Evolutionary conservation across 2,329 filamentous ascomycete genomes (phyloP), one percentile per base, ranked within the genome.

Genomic region (Sporothrix mexicana): DNA sequence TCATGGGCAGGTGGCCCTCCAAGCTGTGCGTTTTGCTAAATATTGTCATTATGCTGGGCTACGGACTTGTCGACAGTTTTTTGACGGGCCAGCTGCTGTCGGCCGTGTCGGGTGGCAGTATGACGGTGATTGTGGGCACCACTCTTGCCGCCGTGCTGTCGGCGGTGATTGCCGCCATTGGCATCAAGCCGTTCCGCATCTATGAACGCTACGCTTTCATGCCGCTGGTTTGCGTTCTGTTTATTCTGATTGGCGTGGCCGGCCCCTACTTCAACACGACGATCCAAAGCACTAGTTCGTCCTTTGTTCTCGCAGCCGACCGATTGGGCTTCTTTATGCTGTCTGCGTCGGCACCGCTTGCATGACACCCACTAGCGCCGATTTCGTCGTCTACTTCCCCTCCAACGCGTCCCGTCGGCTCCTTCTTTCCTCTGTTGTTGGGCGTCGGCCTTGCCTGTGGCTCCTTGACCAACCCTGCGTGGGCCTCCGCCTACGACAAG

Each of bases 121-220:
- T 61, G 55, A 61, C 55, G n/a, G 55, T 61, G 3, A 36, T 61
- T 30, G 55, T 61, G 55, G 55, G 55, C 55, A 61, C 55, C 55
- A 13, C 36, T 5, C 30, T 61, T 36, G 55, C 55, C 20, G 55
- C 55, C 20, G 4, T 61, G 10, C 9, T 61, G 23, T 4, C 55
- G 20, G n/a, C 23, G 55, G 4, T 36, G 20, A 23, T 61, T 30
- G 55, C 55, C 23, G 8, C 25, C 23, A 15, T 61, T 30, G 55
- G 55, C 55, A 61, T 61, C 20, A 61, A 61, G 20, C 55, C 23
- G 20, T 61, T 61, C 55, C 55, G 36, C 55, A 30, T 61, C 8
- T 61, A 61, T 15, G 55, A 61, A 13, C 55, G 55, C 25, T 61
- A 61, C 55, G 55, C 55, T 9, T 61, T 61, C 36, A 30, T 61